phyloP scores from a whole-genome alignment of 257 asterid species.

The Knoxia roxburghii region DNA sequence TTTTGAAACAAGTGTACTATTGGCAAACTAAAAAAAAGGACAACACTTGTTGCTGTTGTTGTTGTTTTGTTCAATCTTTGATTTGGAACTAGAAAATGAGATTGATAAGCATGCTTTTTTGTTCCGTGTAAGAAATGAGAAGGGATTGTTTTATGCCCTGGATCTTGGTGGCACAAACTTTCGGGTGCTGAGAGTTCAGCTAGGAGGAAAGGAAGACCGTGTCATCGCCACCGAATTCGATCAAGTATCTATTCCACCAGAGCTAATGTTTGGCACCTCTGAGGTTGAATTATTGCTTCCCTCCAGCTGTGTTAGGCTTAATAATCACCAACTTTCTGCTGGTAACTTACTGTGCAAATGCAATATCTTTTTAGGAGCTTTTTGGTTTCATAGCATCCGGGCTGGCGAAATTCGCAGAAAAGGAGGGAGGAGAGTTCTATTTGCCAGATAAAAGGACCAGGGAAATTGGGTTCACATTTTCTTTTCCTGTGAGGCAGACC shows the following conservation, averaged over 20 bases:
- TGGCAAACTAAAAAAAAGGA: too few species aligned
- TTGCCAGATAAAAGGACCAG: slow-evolving; percentile 40
- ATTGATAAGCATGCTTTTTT: slow-evolving; percentile 7
- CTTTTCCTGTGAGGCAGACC: slow-evolving; percentile 77
- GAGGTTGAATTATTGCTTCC: slow-evolving; percentile 33
- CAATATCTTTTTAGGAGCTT: slow-evolving; percentile 42
- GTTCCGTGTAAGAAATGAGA: slow-evolving; percentile 47
- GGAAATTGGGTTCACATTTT: slow-evolving; percentile 77
- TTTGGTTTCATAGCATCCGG: slow-evolving; percentile 78
- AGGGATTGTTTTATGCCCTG: slow-evolving; percentile 69
- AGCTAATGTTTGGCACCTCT: slow-evolving; percentile 55
- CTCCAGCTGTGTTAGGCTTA: neutral
- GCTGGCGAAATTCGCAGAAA: slow-evolving; percentile 48
- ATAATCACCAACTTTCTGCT: neutral
- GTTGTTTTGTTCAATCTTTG: too few species aligned
- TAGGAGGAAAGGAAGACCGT: slow-evolving; percentile 69
- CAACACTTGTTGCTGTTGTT: too few species aligned
- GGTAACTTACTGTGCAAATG: neutral
- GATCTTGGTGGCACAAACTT: slow-evolving; percentile 92
- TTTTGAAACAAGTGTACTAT: neutral
- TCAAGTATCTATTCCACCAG: slow-evolving; percentile 61
- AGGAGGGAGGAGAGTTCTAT: slow-evolving; percentile 51
- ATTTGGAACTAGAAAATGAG: neutral
- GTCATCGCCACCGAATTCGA: slow-evolving; percentile 60
- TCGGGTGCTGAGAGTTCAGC: slow-evolving; percentile 68